These are phyloP conservation scores for Erodium moschatum DNA, from an alignment of 441 rosid species.

Conservation along the genomic window DNA sequence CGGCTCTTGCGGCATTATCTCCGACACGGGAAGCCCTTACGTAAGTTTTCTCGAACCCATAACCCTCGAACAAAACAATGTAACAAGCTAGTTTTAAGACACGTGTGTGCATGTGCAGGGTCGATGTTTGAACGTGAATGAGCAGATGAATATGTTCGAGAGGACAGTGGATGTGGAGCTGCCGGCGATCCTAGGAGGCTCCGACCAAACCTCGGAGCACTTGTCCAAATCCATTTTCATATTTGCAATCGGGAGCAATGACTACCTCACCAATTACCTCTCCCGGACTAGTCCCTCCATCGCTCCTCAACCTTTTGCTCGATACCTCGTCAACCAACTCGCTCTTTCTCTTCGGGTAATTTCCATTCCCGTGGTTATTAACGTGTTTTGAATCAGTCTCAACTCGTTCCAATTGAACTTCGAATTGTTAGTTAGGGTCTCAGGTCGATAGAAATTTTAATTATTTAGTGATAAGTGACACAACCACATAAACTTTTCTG, in stretches of 20 bases:
- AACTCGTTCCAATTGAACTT: too few species aligned
- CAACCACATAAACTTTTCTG: too few species aligned
- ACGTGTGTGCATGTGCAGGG: constrained; percentile 25
- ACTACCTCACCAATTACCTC: constrained; percentile 28
- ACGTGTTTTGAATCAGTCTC: too few species aligned
- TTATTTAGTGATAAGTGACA: too few species aligned
- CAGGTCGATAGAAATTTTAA: too few species aligned
- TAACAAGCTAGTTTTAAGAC: too few species aligned
- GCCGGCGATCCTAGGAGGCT: constrained; percentile 18
- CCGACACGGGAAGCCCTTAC: constrained; percentile 23
- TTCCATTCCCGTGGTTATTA: too few species aligned
- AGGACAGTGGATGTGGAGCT: constrained; percentile 4
- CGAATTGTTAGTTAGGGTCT: too few species aligned
- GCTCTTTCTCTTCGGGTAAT: constrained; percentile 20
- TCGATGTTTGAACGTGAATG: constrained; percentile 29
- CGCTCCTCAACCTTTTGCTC: constrained; percentile 26
- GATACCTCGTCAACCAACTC: constrained; percentile 22
- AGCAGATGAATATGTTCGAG: constrained; percentile 31
- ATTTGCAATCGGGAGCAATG: constrained; percentile 34
- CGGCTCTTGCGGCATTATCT: constrained; percentile 37
- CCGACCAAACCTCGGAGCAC: constrained; percentile 14
- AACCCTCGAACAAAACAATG: too few species aligned
- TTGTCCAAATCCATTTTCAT: constrained; percentile 31
- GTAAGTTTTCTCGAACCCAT: constrained; percentile 1
- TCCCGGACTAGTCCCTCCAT: constrained; percentile 10